Base-by-base conservation (phyloP, 805 yeast genomes). In the Kazachstania africana region DNA sequence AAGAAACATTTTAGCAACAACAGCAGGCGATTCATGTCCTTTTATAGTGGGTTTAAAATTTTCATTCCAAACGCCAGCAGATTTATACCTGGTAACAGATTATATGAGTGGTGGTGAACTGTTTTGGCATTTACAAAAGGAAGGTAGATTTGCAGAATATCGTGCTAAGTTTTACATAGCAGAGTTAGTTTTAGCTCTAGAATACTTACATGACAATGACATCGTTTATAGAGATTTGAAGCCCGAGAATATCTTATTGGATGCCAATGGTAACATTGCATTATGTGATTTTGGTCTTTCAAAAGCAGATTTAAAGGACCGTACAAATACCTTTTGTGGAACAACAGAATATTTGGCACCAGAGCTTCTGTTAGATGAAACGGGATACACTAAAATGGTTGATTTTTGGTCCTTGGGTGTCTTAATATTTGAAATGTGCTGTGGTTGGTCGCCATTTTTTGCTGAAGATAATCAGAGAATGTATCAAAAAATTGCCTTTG, bases 21-120 rank as follows among this genome's bases (percentile, higher is more conserved):
- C 98, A 2, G 80, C 94, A 5, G 75, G 85, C 26, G 78, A 88
- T 15, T 78, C 79, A 14, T 78, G 85, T 10, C 83, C 94, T n/a
- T 91, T 91, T 55, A 84, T 91, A 53, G 96, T 91, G 27, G 95
- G 95, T 0, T 69, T 91, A 49, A 91, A 91, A 61, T 88, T 91
- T 54, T 82, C 95, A 1, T 91, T 91, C 59, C 98, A 91, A 62
- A 91, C 98, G 1, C 94, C 91, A 23, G 64, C 81, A 1, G 97
- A 91, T 59, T 66, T 91, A 39, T 91, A 87, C 54, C 65, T 91
- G 37, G 95, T 91, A 18, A 88, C 96, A 2, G 98, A 91, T 60
- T 91, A 81, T 60, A 88, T 91, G 97, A 77, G 91, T 28, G 98
- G 98, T 26, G 98, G 98, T 37, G 98, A 91, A 61, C 66, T 91